phyloP scores from a whole-genome alignment of 176 grass and related monocot genomes.

The Chrysopogon serrulatus region DNA sequence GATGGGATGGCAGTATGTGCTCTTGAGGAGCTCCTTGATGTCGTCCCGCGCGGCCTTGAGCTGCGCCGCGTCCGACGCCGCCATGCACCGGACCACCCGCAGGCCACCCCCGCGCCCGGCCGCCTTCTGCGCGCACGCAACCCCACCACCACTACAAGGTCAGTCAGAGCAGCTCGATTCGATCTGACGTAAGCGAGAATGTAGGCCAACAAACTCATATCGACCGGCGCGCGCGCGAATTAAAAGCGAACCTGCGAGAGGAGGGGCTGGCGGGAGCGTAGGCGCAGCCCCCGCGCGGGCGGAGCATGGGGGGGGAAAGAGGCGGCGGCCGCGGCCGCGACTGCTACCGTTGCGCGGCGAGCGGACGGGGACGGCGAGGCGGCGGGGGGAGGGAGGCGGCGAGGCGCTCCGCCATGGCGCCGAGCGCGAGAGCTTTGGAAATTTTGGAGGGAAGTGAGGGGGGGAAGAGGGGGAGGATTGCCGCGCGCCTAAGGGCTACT shows the following conservation, averaged over 20 bases:
- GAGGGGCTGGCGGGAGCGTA: neutral
- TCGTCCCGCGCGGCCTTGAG: constrained; percentile 83
- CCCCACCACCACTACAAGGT: neutral
- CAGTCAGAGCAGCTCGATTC: neutral
- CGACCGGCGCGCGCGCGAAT: neutral
- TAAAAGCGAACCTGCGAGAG: constrained; percentile 1
- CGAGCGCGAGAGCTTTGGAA: neutral
- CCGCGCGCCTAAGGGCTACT: neutral
- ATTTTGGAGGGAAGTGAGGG: neutral
- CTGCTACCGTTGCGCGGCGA: neutral
- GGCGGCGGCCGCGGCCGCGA: neutral
- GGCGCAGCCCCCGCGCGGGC: constrained; percentile 26
- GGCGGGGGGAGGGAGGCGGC: constrained; percentile 26
- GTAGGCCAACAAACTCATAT: neutral
- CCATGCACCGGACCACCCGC: constrained; percentile 57
- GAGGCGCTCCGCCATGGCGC: constrained; percentile 42
- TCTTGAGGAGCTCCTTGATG: constrained; percentile 74
- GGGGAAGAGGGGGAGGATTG: neutral
- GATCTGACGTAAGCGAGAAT: neutral
- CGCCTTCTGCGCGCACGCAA: neutral
- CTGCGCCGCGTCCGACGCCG: constrained; percentile 66
- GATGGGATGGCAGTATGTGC: constrained; percentile 72
- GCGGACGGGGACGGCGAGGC: constrained; percentile 17
- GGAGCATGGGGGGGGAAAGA: constrained; percentile 15
- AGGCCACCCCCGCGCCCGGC: neutral